Conservation (phyloP, 1,139 yeast species). For the Lodderomyces margitis region DNA sequence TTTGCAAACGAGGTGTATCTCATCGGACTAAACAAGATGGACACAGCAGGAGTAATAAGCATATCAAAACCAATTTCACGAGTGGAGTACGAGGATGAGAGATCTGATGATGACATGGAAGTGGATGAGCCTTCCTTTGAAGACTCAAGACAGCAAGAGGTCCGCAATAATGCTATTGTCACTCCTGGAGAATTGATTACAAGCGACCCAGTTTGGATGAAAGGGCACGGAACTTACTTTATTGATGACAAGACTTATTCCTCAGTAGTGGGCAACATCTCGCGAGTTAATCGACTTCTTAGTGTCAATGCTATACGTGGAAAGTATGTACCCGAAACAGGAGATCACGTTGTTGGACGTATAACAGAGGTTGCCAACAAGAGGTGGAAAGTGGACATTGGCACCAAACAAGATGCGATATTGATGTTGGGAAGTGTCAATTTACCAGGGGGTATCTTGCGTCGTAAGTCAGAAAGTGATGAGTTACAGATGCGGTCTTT, state of each 20-base stretch:
- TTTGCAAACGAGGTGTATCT: slow-evolving; percentile 7
- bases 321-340: slow-evolving; percentile 88
- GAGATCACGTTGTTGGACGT: slow-evolving; percentile 93
- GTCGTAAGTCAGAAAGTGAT: slow-evolving; percentile 92
- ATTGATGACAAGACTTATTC: slow-evolving; percentile 72
- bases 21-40: slow-evolving; percentile 16
- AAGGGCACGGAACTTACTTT: slow-evolving; percentile 96
- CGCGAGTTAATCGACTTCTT: slow-evolving; percentile 80
- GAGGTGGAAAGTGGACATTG: slow-evolving; percentile 97
- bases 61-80: slow-evolving; percentile 33
- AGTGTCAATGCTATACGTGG: slow-evolving; percentile 87
- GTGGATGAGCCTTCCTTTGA: slow-evolving; percentile 15
- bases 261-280: slow-evolving; percentile 88
- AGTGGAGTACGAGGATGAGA: slow-evolving; percentile 8
- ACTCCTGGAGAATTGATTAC: slow-evolving; percentile 98
- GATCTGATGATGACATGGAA: slow-evolving; percentile 32
- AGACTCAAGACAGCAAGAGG: slow-evolving; percentile 6
- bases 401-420: slow-evolving; percentile 88
- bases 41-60: slow-evolving; percentile 34
- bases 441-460: slow-evolving; percentile 92
- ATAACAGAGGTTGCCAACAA: slow-evolving; percentile 92
- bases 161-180: slow-evolving; percentile 39
- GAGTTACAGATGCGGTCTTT: slow-evolving; percentile 95
- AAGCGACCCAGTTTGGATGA: slow-evolving; percentile 96
- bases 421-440: slow-evolving; percentile 94